Percentiles rank a stretch among this genome's conserved stretches.
Evolutionary conservation across 805 yeast genomes (phyloP).

Genomic region (Kockiozyma suomiensis): DNA sequence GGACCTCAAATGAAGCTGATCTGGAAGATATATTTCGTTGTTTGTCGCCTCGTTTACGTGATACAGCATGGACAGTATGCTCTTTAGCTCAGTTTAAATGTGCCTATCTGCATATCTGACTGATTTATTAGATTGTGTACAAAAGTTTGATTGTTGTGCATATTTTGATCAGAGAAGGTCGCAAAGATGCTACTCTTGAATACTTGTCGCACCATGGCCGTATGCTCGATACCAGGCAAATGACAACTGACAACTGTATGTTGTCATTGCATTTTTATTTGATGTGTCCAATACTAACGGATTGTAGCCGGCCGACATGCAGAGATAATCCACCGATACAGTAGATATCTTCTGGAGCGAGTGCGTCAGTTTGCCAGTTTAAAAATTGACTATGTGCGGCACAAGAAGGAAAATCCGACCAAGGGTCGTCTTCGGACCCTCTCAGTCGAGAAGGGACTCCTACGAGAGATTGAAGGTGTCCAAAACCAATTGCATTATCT

Average conservation of each 20-base stretch:
- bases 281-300: not conserved
- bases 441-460: conserved; percentile 73
- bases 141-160: conserved; percentile 84
- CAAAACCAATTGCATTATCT: conserved; percentile 78
- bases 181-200: conserved; percentile 67
- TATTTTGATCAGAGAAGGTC: conserved; percentile 91
- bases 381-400: conserved; percentile 73
- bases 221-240: conserved; percentile 51
- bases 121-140: conserved; percentile 58
- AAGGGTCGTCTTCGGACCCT: conserved; percentile 60
- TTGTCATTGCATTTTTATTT: conserved; percentile 32
- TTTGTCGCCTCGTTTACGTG: conserved; percentile 63
- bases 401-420: conserved; percentile 44
- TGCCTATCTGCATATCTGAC: not conserved
- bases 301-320: conserved; percentile 39
- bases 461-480: conserved; percentile 83
- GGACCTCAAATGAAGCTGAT: conserved; percentile 61
- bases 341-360: conserved; percentile 68
- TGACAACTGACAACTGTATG: conserved; percentile 41
- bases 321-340: conserved; percentile 58
- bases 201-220: conserved; percentile 56
- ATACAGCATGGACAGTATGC: conserved; percentile 75
- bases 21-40: conserved; percentile 71
- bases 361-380: conserved; percentile 69
- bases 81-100: not conserved